Conservation (phyloP, 23 red algal species). For the Gracilaria gracilis region DNA sequence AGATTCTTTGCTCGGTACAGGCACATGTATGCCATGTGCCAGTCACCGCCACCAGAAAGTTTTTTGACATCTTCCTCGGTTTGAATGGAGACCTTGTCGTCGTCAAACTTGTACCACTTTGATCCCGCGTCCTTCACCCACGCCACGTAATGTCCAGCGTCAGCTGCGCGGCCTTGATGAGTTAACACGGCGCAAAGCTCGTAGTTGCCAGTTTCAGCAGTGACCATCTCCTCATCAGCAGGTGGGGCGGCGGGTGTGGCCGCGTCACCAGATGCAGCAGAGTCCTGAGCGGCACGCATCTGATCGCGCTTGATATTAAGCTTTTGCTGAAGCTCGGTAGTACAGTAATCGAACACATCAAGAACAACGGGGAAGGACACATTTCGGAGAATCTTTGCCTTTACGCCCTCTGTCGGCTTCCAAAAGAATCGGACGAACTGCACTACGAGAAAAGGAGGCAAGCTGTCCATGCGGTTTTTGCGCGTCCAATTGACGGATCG, state of each 20-base stretch:
- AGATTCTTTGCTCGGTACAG: slow-evolving; percentile 79
- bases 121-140: slow-evolving; percentile 74
- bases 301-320: slow-evolving; percentile 57
- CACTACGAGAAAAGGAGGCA: slow-evolving; percentile 92
- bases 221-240: slow-evolving; percentile 16
- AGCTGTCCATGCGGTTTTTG: slow-evolving; percentile 62
- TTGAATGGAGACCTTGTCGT: slow-evolving; percentile 78
- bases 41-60: slow-evolving; percentile 93
- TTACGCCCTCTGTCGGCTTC: slow-evolving; percentile 94
- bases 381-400: slow-evolving; percentile 96
- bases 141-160: slow-evolving; percentile 95
- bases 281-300: neutral
- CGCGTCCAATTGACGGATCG: slow-evolving; percentile 75
- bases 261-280: neutral
- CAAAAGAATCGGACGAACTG: slow-evolving; percentile 99
- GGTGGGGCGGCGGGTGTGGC: neutral
- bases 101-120: slow-evolving; percentile 94
- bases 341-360: slow-evolving; percentile 90
- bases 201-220: slow-evolving; percentile 76
- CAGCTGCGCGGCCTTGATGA: slow-evolving; percentile 94
- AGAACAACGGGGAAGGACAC: slow-evolving; percentile 87
- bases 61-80: slow-evolving; percentile 88
- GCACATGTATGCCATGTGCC: slow-evolving; percentile 96
- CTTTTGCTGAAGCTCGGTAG: slow-evolving; percentile 74
- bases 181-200: slow-evolving; percentile 95